A percentile compares a stretch with the other conserved stretches of the same genome.
These are phyloP conservation scores for Wickerhamomyces rabaulensis DNA, from an alignment of 805 yeast species.

Conservation along the genomic window DNA sequence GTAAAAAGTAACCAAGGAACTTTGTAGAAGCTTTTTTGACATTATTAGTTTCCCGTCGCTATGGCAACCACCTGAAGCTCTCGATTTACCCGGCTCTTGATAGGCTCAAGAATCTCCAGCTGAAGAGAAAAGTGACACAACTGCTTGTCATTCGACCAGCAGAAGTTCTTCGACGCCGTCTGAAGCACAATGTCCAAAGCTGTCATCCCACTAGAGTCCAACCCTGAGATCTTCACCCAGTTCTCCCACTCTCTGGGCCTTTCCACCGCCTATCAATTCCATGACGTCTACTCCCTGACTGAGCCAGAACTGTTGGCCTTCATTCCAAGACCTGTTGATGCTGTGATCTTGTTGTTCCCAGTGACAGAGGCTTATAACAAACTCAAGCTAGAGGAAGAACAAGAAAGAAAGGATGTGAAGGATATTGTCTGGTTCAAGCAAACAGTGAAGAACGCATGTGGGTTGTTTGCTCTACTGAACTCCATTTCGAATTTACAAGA, in stretches of 20 bases:
- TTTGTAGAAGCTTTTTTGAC: no score
- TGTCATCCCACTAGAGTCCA: constrained; percentile 86
- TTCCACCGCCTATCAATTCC: constrained; percentile 52
- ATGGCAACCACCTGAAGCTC: no score
- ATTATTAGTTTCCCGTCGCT: no score
- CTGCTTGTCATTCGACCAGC: not conserved
- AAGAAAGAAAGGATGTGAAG: constrained; percentile 5
- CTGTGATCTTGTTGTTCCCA: constrained; percentile 80
- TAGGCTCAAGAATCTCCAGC: no score
- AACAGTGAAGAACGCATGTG: constrained; percentile 85
- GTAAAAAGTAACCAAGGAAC: no score
- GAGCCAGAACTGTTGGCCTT: constrained; percentile 79
- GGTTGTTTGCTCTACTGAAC: constrained; percentile 83
- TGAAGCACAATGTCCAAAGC: constrained; percentile 19
- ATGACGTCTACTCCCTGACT: constrained; percentile 79
- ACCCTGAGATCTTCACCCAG: constrained; percentile 75
- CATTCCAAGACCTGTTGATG: constrained; percentile 75
- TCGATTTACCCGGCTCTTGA: not conserved
- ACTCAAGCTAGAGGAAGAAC: constrained; percentile 39
- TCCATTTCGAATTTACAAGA: constrained; percentile 38
- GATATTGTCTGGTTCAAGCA: constrained; percentile 76
- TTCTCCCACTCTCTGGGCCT: constrained; percentile 70
- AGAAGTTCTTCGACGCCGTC: no score
- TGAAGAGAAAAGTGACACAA: not conserved
- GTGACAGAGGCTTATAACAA: constrained; percentile 57